Evolutionary conservation across 1,284 basidiomycete genomes (phyloP).

Genomic region (Austroboletus olivaceoglutinosus): DNA sequence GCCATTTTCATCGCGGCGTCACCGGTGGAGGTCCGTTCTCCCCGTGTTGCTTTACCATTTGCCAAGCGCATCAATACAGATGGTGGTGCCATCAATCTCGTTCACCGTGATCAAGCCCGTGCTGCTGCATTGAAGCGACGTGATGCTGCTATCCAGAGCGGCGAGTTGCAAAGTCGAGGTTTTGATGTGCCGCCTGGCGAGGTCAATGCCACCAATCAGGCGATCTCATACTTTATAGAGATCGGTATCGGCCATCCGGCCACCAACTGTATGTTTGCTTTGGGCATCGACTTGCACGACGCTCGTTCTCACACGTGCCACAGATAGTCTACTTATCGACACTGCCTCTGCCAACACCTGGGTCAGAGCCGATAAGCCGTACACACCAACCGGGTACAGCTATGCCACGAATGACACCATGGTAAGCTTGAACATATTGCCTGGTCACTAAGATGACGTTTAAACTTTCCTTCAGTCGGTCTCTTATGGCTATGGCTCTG

Average conservation of each 20-base stretch:
- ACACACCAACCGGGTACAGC: conserved; percentile 50
- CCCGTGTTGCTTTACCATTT: conserved; percentile 46
- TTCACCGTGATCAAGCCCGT: conserved; percentile 56
- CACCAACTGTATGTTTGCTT: conserved; percentile 45
- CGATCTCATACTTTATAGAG: conserved; percentile 42
- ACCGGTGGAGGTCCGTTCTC: conserved; percentile 40
- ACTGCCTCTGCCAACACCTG: conserved; percentile 57
- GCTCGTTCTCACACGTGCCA: not conserved
- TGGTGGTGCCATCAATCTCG: conserved; percentile 45
- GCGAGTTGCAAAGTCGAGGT: no score
- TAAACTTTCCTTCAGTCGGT: no score
- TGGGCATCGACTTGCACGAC: not conserved
- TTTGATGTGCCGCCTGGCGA: conserved; percentile 9
- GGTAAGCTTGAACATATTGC: no score
- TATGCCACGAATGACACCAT: no score
- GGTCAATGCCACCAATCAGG: not conserved
- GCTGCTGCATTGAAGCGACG: conserved; percentile 43
- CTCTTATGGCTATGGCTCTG: conserved; percentile 4
- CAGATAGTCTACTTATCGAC: conserved; percentile 31
- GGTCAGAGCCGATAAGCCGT: conserved; percentile 53
- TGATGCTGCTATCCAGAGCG: conserved; percentile 18
- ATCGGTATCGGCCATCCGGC: conserved; percentile 60
- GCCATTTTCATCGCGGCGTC: conserved; percentile 48
- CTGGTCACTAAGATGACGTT: no score
- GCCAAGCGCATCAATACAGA: conserved; percentile 50